These are phyloP conservation scores for Phyllostachys edulis DNA, from an alignment of 176 grass and related monocot genomes.

Conservation along the genomic window DNA sequence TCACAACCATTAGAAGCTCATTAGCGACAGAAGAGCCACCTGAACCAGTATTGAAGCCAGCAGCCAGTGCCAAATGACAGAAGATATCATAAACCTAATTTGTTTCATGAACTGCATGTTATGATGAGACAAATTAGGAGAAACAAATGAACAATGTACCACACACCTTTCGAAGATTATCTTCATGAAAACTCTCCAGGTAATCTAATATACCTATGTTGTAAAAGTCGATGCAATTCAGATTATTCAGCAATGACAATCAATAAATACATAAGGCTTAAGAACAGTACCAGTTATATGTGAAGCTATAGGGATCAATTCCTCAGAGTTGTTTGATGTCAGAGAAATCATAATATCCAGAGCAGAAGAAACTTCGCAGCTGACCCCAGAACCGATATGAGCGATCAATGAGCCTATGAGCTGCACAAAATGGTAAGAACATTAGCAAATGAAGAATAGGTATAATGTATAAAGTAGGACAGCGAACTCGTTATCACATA, in stretches of 20 bases:
- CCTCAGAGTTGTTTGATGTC: constrained; percentile 60
- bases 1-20: constrained; percentile 92
- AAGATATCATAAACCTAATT: constrained; percentile 85
- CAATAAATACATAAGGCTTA: constrained; percentile 14
- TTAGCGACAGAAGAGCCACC: constrained; percentile 69
- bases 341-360: constrained; percentile 72
- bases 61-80: constrained; percentile 71
- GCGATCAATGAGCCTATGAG: constrained; percentile 73
- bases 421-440: constrained; percentile 39
- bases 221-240: constrained; percentile 13
- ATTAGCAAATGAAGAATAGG: constrained; percentile 25
- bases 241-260: constrained; percentile 35
- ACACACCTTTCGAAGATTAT: constrained; percentile 85
- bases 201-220: constrained; percentile 86
- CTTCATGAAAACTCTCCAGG: constrained; percentile 76
- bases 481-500: constrained; percentile 20
- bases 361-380: constrained; percentile 79
- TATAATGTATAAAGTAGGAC: constrained; percentile 11
- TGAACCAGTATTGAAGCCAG: constrained; percentile 57
- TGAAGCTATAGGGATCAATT: constrained; percentile 76
- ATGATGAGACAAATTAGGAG: not conserved
- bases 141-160: constrained; percentile 29
- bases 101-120: not conserved
- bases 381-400: constrained; percentile 91
- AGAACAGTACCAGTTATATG: constrained; percentile 76